A percentile compares a stretch with the other conserved stretches of the same genome.
Conservation (phyloP, 2,329 filamentous ascomycete genomes). For the Pyricularia grisea region DNA sequence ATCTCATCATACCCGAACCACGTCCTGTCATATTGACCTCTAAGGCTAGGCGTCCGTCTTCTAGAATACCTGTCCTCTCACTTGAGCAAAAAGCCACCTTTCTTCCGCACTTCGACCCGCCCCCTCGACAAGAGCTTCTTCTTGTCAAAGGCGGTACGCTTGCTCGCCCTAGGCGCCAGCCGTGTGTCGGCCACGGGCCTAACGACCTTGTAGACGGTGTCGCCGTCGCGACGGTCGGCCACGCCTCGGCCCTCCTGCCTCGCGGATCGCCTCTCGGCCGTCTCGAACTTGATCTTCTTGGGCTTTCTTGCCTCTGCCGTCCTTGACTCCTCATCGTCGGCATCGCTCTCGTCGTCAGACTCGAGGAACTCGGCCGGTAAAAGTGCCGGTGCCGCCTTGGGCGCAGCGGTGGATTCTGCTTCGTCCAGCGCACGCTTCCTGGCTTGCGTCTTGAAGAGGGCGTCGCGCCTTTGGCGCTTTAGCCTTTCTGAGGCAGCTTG, state of each 20-base stretch:
- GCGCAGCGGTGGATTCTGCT: constrained; percentile 13
- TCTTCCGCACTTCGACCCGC: constrained; percentile 23
- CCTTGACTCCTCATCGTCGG: constrained; percentile 15
- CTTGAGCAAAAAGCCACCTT: constrained; percentile 35
- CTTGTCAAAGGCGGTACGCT: constrained; percentile 30
- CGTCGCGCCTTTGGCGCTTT: constrained; percentile 46
- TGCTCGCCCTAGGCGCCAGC: constrained; percentile 38
- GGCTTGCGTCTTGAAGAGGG: constrained; percentile 45
- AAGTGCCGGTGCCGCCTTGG: constrained; percentile 26
- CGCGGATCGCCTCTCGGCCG: constrained; percentile 21
- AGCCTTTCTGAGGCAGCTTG: constrained; percentile 40
- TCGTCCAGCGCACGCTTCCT: constrained; percentile 27
- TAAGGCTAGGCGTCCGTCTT: background rate
- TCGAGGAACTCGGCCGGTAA: constrained; percentile 47
- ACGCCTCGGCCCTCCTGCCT: background rate
- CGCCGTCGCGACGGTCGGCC: constrained; percentile 38
- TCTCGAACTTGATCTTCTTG: constrained; percentile 35
- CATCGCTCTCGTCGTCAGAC: constrained; percentile 35
- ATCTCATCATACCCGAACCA: background rate
- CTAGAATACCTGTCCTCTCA: constrained; percentile 7
- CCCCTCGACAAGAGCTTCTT: constrained; percentile 35
- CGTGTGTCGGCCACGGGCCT: constrained; percentile 31
- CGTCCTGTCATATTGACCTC: too few species aligned
- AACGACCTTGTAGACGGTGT: constrained; percentile 43
- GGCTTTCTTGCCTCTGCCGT: constrained; percentile 15